A percentile compares a stretch with the other conserved stretches of the same genome.
Conservation (phyloP, 202 grass and related monocot species). For the Musa balbisiana region DNA sequence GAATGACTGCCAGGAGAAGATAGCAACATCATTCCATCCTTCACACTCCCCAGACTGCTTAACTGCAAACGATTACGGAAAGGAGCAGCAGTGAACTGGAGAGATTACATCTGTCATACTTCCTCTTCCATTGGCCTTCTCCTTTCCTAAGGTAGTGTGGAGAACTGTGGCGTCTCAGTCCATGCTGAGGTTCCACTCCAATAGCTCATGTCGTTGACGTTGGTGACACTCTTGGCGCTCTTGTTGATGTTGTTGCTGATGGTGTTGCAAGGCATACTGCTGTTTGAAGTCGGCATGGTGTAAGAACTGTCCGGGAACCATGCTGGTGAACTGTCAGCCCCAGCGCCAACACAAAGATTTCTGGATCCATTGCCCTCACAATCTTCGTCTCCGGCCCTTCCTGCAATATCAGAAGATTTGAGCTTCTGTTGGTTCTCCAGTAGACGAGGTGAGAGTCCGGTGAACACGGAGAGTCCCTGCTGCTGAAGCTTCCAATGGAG, state of each 20-base stretch:
- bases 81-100: neutral
- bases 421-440: conserved; percentile 27
- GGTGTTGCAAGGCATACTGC: neutral
- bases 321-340: conserved; percentile 21
- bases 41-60: too few species aligned
- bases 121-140: neutral
- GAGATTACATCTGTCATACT: neutral
- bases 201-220: conserved; percentile 30
- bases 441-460: conserved; percentile 17
- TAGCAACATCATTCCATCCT: too few species aligned
- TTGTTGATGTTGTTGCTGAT: conserved; percentile 17
- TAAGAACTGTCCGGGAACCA: conserved; percentile 64
- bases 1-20: too few species aligned
- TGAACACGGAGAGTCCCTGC: conserved; percentile 65
- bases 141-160: conserved; percentile 40
- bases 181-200: conserved; percentile 49
- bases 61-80: neutral
- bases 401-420: neutral
- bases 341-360: conserved; percentile 5
- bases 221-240: conserved; percentile 28
- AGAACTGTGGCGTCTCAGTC: conserved; percentile 70
- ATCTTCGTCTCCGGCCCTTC: neutral
- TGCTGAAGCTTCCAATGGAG: conserved; percentile 96
- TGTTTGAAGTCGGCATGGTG: conserved; percentile 19
- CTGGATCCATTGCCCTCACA: neutral